These are phyloP conservation scores for Phylloporus sp. DNA, from an alignment of 768 basidiomycete genomes.

Conservation along the genomic window DNA sequence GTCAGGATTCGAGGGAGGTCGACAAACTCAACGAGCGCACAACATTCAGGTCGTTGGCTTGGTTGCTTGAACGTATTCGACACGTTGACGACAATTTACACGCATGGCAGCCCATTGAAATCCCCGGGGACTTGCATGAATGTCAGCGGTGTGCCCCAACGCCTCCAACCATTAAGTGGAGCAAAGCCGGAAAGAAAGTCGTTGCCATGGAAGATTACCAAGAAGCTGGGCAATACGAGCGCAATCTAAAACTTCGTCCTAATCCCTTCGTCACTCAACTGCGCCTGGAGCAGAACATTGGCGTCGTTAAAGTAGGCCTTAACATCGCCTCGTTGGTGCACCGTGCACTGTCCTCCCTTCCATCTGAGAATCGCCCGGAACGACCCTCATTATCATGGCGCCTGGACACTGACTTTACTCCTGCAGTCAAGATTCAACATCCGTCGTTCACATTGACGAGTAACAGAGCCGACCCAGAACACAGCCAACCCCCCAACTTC, in stretches of 20 bases:
- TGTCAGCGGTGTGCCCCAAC: constrained; percentile 84
- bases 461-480: constrained; percentile 69
- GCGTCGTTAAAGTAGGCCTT: constrained; percentile 78
- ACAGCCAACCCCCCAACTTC: constrained; percentile 78
- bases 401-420: constrained; percentile 73
- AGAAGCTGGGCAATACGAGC: constrained; percentile 87
- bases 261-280: constrained; percentile 85
- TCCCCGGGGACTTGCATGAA: constrained; percentile 42
- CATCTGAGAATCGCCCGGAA: constrained; percentile 46
- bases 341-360: constrained; percentile 78
- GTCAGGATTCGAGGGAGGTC: constrained; percentile 69
- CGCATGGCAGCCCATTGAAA: constrained; percentile 60
- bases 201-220: constrained; percentile 77
- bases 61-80: constrained; percentile 82
- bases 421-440: constrained; percentile 52
- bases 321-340: constrained; percentile 87
- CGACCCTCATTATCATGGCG: constrained; percentile 68
- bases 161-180: constrained; percentile 75
- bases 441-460: constrained; percentile 69
- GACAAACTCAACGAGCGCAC: constrained; percentile 83
- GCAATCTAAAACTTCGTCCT: constrained; percentile 81
- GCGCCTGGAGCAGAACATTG: constrained; percentile 57
- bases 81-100: constrained; percentile 63
- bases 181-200: constrained; percentile 52
- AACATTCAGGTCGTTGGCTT: constrained; percentile 77